Evolutionary conservation across 2,329 filamentous ascomycete genomes (phyloP).

Genomic region (Bipolaris oryzae): DNA sequence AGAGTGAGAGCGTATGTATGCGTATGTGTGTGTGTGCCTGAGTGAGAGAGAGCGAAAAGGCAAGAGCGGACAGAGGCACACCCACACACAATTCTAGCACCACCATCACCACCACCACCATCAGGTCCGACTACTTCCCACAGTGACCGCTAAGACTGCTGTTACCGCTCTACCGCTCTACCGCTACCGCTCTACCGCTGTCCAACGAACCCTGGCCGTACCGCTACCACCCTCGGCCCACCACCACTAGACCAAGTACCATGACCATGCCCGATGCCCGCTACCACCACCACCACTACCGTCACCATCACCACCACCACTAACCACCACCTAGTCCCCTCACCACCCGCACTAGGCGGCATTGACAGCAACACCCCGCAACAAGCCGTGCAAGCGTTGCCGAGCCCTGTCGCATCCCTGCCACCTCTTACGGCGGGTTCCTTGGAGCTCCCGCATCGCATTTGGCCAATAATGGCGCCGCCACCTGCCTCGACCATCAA

Average conservation of each 20-base stretch:
- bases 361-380: slow-evolving; percentile 47
- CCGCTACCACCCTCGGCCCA: no score
- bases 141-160: not conserved
- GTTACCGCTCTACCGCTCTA: not conserved
- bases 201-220: not conserved
- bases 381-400: slow-evolving; percentile 48
- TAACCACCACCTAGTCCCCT: slow-evolving; percentile 20
- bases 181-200: not conserved
- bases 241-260: no score
- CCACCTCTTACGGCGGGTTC: slow-evolving; percentile 39
- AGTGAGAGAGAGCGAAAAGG: not conserved
- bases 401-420: slow-evolving; percentile 47
- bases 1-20: not conserved
- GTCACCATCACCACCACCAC: not conserved
- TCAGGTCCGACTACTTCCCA: slow-evolving; percentile 21
- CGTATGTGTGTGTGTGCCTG: not conserved
- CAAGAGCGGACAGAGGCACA: not conserved
- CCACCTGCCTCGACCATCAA: slow-evolving; percentile 42
- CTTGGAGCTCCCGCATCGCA: slow-evolving; percentile 47
- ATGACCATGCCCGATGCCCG: slow-evolving; percentile 19
- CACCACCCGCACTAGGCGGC: slow-evolving; percentile 33
- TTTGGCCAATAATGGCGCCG: slow-evolving; percentile 47
- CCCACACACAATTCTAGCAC: slow-evolving; percentile 30
- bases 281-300: slow-evolving; percentile 15
- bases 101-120: slow-evolving; percentile 1